phyloP scores from a whole-genome alignment of 306 rosid species.

The Rosa lucieae region DNA sequence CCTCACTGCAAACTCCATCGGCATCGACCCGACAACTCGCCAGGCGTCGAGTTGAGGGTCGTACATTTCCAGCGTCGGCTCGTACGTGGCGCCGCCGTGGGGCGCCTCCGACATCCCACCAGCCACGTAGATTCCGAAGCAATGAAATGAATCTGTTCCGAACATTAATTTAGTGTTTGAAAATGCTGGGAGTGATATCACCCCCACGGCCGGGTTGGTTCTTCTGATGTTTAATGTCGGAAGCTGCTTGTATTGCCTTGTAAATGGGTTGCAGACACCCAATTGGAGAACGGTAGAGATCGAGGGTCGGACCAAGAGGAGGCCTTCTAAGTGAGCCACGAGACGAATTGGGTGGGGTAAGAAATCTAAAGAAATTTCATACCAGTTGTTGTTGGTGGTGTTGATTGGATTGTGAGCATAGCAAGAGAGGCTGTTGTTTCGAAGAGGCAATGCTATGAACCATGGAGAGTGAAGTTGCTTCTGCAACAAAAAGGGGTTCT shows the following conservation, averaged over 20 bases:
- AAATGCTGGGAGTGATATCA: slow-evolving; percentile 4
- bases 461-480: slow-evolving; percentile 38
- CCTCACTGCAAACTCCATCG: slow-evolving; percentile 67
- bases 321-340: slow-evolving; percentile 46
- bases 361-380: slow-evolving; percentile 51
- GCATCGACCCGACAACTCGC: slow-evolving; percentile 47
- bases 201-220: slow-evolving; percentile 70
- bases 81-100: slow-evolving; percentile 41
- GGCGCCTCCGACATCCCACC: slow-evolving; percentile 65
- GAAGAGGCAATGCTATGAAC: slow-evolving; percentile 65
- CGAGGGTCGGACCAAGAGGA: slow-evolving; percentile 44
- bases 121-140: slow-evolving; percentile 50
- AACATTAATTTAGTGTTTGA: too few species aligned
- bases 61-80: slow-evolving; percentile 57
- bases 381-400: slow-evolving; percentile 41
- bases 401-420: slow-evolving; percentile 51
- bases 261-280: slow-evolving; percentile 63
- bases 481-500: not conserved
- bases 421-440: slow-evolving; percentile 32
- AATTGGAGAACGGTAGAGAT: slow-evolving; percentile 41
- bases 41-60: slow-evolving; percentile 47
- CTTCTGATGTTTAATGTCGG: slow-evolving; percentile 48
- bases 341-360: slow-evolving; percentile 36
- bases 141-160: slow-evolving; percentile 22
- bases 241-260: slow-evolving; percentile 48